Conservation (phyloP, 352 stramenopile genomes). For the Aphanomyces cochlioides region DNA sequence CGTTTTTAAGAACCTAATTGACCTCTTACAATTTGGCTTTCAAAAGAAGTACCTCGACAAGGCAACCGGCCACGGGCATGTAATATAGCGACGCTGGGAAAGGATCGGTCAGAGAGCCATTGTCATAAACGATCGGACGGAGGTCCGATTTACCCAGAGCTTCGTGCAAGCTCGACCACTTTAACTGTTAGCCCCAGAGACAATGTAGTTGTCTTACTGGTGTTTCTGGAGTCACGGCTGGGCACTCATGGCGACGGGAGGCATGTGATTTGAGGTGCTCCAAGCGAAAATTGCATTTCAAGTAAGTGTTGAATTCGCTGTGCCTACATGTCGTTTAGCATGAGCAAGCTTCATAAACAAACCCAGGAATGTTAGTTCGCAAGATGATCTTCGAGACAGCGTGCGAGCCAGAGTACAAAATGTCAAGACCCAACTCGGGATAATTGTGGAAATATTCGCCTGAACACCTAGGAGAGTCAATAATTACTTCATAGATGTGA, state of each 20-base stretch:
- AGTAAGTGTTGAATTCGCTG: conserved; percentile 72
- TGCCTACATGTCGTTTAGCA: conserved; percentile 39
- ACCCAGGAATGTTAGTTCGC: conserved; percentile 77
- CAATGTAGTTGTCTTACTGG: conserved; percentile 37
- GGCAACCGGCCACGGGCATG: conserved; percentile 59
- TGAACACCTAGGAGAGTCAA: conserved; percentile 39
- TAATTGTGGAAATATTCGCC: conserved; percentile 86
- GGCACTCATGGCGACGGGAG: conserved; percentile 17
- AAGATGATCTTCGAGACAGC: conserved; percentile 70
- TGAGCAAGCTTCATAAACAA: background rate
- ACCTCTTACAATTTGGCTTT: background rate
- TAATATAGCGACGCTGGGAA: conserved; percentile 81
- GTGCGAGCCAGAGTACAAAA: conserved; percentile 73
- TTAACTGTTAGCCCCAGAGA: background rate
- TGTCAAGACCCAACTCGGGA: conserved; percentile 69
- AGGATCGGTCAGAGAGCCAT: conserved; percentile 64
- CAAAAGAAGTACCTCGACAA: conserved; percentile 45
- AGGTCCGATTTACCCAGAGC: conserved; percentile 51
- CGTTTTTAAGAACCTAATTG: conserved; percentile 1
- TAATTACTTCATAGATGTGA: no score
- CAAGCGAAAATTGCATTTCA: conserved; percentile 82
- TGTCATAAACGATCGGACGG: conserved; percentile 71
- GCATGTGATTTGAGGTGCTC: conserved; percentile 43
- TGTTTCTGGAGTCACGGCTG: conserved; percentile 63
- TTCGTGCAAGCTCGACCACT: conserved; percentile 70